phyloP scores from a whole-genome alignment of 495 filamentous ascomycete species.

The Annulohypoxylon moriforme region DNA sequence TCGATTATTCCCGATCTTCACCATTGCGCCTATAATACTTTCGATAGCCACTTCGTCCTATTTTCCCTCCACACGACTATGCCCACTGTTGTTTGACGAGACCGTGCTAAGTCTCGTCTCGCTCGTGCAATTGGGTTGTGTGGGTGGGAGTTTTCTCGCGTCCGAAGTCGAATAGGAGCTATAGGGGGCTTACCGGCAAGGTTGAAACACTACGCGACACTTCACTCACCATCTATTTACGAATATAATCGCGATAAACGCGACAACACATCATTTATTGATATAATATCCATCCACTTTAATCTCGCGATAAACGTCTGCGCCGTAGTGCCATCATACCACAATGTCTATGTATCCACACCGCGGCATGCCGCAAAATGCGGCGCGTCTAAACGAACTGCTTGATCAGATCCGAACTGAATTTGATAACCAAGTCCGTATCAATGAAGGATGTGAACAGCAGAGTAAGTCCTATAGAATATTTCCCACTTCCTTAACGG shows the following conservation, averaged over 20 bases:
- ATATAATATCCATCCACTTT: conserved; percentile 2
- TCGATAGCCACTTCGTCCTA: background rate
- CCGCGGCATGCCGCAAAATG: conserved; percentile 78
- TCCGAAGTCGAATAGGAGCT: conserved; percentile 16
- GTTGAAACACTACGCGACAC: conserved; percentile 14
- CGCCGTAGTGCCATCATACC: conserved; percentile 19
- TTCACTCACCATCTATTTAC: background rate
- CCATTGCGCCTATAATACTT: conserved; percentile 19
- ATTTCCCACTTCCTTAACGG: background rate
- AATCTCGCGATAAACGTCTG: conserved; percentile 3
- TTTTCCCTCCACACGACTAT: conserved; percentile 31
- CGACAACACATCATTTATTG: background rate
- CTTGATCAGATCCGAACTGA: conserved; percentile 89
- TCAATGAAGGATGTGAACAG: conserved; percentile 85
- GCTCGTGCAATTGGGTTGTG: conserved; percentile 37
- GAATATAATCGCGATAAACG: conserved; percentile 13
- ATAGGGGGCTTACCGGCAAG: background rate
- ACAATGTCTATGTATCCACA: conserved; percentile 90
- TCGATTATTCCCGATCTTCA: conserved; percentile 20
- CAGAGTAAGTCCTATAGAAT: conserved; percentile 73
- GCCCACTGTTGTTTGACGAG: conserved; percentile 35
- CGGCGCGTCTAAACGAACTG: conserved; percentile 81
- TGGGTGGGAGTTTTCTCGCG: conserved; percentile 27
- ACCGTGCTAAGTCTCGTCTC: conserved; percentile 30
- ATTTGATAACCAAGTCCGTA: conserved; percentile 83